phyloP scores from a whole-genome alignment of 192 early-diverging fungal genomes.

The Coemansia nantahalensis region DNA sequence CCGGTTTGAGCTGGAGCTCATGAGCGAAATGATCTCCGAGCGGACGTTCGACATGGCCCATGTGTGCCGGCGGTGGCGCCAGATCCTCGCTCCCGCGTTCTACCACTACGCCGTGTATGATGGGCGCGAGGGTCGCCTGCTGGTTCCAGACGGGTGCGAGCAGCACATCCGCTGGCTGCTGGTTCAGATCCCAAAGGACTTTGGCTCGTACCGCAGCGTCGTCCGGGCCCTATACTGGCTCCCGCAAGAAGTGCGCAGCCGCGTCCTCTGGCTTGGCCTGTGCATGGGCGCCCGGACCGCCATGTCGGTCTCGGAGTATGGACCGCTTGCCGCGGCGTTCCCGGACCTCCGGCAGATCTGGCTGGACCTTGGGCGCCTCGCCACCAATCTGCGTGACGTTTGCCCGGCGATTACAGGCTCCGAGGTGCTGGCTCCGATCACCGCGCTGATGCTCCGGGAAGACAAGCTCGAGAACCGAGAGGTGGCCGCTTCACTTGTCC shows the following conservation, averaged over 20 bases:
- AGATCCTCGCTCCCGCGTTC: conserved; percentile 5
- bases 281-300: conserved; percentile 8
- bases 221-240: conserved; percentile 17
- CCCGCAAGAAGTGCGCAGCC: conserved; percentile 9
- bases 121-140: conserved; percentile 3
- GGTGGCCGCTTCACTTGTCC: conserved; percentile 4
- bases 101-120: conserved; percentile 17
- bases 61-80: conserved; percentile 14
- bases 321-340: conserved; percentile 21
- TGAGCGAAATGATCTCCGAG: too few relatives aligned
- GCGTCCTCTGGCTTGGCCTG: conserved; percentile 19
- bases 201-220: conserved; percentile 18
- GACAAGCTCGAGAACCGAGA: neutral
- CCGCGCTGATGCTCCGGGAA: conserved; percentile 6
- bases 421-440: neutral
- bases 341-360: conserved; percentile 7
- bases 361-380: conserved; percentile 8
- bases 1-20: too few relatives aligned
- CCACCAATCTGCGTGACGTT: conserved; percentile 4
- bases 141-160: neutral
- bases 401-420: conserved; percentile 4
- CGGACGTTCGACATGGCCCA: too few relatives aligned
- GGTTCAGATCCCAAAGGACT: conserved; percentile 10
- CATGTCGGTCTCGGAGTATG: conserved; percentile 26
- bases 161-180: conserved; percentile 9